Conservation (phyloP, 1,284 basidiomycete species). For the Ganoderma sinense region DNA sequence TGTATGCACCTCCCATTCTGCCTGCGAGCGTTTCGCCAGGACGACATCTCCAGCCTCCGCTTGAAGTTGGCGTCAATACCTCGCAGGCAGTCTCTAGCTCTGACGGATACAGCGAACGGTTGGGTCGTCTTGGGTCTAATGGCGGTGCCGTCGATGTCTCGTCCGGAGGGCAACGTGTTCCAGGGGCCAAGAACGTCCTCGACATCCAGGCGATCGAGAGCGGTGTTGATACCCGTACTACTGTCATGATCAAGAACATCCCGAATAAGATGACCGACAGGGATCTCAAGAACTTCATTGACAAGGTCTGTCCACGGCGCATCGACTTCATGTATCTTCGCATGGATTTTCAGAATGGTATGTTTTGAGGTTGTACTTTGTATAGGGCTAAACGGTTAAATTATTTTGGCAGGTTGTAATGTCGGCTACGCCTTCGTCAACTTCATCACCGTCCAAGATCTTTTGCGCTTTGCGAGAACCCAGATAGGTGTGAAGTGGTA, state of each 20-base stretch:
- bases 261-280: conserved; percentile 88
- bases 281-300: conserved; percentile 76
- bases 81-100: neutral
- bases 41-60: conserved; percentile 8
- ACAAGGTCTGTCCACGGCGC: conserved; percentile 67
- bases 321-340: conserved; percentile 88
- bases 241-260: conserved; percentile 90
- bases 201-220: conserved; percentile 75
- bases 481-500: conserved; percentile 83
- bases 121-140: neutral
- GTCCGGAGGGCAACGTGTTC: conserved; percentile 23
- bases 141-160: neutral
- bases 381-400: conserved; percentile 6
- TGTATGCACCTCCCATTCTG: conserved; percentile 15
- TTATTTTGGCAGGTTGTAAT: conserved; percentile 68
- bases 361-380: conserved; percentile 27
- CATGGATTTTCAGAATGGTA: conserved; percentile 85
- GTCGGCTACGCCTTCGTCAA: conserved; percentile 91
- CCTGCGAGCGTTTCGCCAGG: conserved; percentile 14
- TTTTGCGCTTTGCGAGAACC: conserved; percentile 76
- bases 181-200: conserved; percentile 70
- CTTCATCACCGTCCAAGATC: conserved; percentile 80
- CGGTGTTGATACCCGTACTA: conserved; percentile 82
- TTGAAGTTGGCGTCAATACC: conserved; percentile 4
- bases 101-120: conserved; percentile 4